phyloP scores from a whole-genome alignment of 1,284 basidiomycete genomes.

The Puccinia coronata region DNA sequence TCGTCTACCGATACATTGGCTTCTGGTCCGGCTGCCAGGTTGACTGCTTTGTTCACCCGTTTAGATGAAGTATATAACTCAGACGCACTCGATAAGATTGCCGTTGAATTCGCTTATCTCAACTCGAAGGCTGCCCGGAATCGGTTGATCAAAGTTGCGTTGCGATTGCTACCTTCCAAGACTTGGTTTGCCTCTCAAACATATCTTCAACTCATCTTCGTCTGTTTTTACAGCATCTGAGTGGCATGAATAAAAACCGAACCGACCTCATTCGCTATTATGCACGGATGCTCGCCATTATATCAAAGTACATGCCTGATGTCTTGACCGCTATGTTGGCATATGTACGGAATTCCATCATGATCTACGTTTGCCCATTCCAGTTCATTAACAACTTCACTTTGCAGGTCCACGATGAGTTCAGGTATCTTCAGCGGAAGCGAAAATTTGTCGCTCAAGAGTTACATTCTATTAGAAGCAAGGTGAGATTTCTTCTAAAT shows the following conservation, averaged over 20 bases:
- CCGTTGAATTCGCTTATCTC: constrained; percentile 91
- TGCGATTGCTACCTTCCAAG: background rate
- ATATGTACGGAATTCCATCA: constrained; percentile 64
- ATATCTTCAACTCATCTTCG: background rate
- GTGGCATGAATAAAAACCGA: constrained; percentile 79
- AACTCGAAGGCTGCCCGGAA: constrained; percentile 94
- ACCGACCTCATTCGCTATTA: constrained; percentile 92
- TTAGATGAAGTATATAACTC: constrained; percentile 90
- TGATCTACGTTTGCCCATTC: background rate
- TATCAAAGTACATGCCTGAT: constrained; percentile 92
- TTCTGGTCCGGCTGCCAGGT: constrained; percentile 68
- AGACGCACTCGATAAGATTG: constrained; percentile 87
- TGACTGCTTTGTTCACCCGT: constrained; percentile 86
- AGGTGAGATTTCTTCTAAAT: constrained; percentile 60
- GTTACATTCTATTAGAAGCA: constrained; percentile 64
- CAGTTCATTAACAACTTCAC: background rate
- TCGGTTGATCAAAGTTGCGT: constrained; percentile 68
- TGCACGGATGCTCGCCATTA: constrained; percentile 79
- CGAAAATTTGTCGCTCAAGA: constrained; percentile 76
- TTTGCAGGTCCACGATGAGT: constrained; percentile 86
- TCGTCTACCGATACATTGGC: constrained; percentile 62
- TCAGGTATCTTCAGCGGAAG: constrained; percentile 92
- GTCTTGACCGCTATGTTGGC: constrained; percentile 78
- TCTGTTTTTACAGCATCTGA: constrained; percentile 67
- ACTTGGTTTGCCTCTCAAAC: background rate